A percentile compares a stretch with the other conserved stretches of the same genome.
Evolutionary conservation across 768 basidiomycete species (phyloP).

Genomic region (Crepidotus variabilis): DNA sequence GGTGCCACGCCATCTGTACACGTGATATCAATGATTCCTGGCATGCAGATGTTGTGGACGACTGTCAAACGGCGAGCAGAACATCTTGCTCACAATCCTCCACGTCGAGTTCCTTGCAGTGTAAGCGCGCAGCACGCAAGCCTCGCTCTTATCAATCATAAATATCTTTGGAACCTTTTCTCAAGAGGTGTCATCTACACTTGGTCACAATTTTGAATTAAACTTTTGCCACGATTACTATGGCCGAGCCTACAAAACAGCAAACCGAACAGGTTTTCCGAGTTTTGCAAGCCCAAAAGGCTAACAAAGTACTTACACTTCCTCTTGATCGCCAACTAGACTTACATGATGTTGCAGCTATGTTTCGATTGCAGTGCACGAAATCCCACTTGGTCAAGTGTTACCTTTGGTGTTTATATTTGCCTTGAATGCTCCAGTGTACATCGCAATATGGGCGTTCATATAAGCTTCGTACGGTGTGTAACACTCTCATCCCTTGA

Average conservation of each 20-base stretch:
- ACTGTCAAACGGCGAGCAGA: too few species aligned
- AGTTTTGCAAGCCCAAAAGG: constrained; percentile 78
- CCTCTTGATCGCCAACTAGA: background rate
- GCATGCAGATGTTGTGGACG: too few species aligned
- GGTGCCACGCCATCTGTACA: too few species aligned
- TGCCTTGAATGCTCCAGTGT: constrained; percentile 95
- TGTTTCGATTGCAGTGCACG: constrained; percentile 96
- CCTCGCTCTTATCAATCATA: too few species aligned
- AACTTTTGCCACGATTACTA: constrained; percentile 18
- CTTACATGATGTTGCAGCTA: constrained; percentile 22
- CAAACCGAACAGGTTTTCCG: constrained; percentile 88
- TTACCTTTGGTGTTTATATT: constrained; percentile 95
- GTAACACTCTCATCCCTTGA: constrained; percentile 18
- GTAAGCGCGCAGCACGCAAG: too few species aligned
- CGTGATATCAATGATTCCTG: too few species aligned
- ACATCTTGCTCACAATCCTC: too few species aligned
- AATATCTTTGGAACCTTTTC: too few species aligned
- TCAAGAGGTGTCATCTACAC: too few species aligned
- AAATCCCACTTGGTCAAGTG: constrained; percentile 97
- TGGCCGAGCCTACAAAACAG: constrained; percentile 78
- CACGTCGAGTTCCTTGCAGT: too few species aligned
- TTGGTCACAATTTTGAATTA: too few species aligned
- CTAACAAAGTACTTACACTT: constrained; percentile 63
- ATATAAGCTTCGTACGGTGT: constrained; percentile 94
- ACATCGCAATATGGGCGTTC: constrained; percentile 97